A percentile compares a stretch with the other conserved stretches of the same genome.
Evolutionary conservation across 2,329 filamentous ascomycete species (phyloP).

Genomic region (Colletotrichum horii): DNA sequence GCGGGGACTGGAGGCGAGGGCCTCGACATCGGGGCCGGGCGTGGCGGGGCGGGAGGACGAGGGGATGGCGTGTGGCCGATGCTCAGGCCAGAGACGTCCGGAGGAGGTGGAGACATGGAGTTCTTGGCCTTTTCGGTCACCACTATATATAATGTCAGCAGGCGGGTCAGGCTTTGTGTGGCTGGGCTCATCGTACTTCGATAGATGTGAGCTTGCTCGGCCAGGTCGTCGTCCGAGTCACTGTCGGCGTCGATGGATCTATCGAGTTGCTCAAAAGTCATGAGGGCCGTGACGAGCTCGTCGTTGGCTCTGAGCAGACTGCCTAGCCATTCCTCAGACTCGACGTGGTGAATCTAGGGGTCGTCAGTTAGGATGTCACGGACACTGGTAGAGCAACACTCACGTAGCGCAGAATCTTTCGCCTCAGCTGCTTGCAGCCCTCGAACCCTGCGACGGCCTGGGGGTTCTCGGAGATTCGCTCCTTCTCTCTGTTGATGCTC

Average conservation of each 20-base stretch:
- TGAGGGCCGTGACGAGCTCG: constrained; percentile 89
- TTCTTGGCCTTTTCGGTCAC: constrained; percentile 57
- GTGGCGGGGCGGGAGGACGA: constrained; percentile 51
- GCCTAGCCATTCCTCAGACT: constrained; percentile 90
- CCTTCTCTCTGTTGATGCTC: constrained; percentile 86
- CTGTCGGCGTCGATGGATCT: constrained; percentile 79
- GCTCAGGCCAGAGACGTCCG: constrained; percentile 51
- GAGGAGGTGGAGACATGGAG: constrained; percentile 43
- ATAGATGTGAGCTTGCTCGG: constrained; percentile 70
- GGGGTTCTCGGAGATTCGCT: constrained; percentile 85
- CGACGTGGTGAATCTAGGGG: constrained; percentile 82
- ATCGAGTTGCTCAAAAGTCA: constrained; percentile 94
- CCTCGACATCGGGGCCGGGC: constrained; percentile 49
- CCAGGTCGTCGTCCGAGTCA: constrained; percentile 71
- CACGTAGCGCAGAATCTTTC: constrained; percentile 85
- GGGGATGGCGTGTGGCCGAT: constrained; percentile 42
- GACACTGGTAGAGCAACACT: constrained; percentile 27
- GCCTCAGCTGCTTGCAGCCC: constrained; percentile 81
- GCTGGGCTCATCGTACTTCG: constrained; percentile 49
- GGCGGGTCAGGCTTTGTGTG: background rate
- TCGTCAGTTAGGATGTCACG: constrained; percentile 22
- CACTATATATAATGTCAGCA: constrained; percentile 45
- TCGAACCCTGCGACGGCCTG: constrained; percentile 81
- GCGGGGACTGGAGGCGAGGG: constrained; percentile 50
- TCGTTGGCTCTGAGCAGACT: constrained; percentile 93